Evolutionary conservation across 2,329 filamentous ascomycete genomes (phyloP), one percentile per base, ranked within the genome.

Genomic region (Aspergillus fijiensis): DNA sequence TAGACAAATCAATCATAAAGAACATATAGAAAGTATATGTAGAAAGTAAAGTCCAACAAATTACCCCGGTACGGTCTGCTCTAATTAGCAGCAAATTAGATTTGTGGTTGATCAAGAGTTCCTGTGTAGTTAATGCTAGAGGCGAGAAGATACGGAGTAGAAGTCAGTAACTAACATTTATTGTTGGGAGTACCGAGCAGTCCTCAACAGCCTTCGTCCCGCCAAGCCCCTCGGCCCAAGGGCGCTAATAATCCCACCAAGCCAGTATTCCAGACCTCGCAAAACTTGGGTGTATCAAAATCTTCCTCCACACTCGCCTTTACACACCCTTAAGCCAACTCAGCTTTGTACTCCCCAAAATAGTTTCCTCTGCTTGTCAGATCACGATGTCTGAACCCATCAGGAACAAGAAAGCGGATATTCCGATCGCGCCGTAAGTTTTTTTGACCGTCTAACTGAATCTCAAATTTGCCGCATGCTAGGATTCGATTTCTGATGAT

Each of bases 361-460:
- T 48, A 52, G 50, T 55, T 49, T 57, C 55, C 52, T 56, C 27
- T 39, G 57, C 64, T 31, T 49, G 57, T 59, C 51, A 49, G 47
- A 59, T 64, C 69, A 69, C 56, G 62, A 89, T 89, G 86, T 87
- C 86, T 75, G 86, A 88, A 74, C 86, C 86, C 69, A 88, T 87
- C 76, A 85, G 84, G 77, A 88, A 87, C 76, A 87, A 86, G 80
- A 86, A 85, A 77, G 75, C 83, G 66, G 84, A 86, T 71, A 80
- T 83, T 69, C 81, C 82, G 68, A 81, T 84, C 67, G 86, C 86
- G 66, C 86, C 86, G 86, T 89, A 82, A 81, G 85, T 84, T 10
- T 58, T 62, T 65, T n/a, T 1, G 6, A 19, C 62, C 58, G 51
- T 60, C 21, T 39, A 14, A 6, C 12, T 55, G 33, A 49, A n/a